phyloP scores from a whole-genome alignment of 371 early-diverging fungal genomes.

The Lichtheimia ramosa region DNA sequence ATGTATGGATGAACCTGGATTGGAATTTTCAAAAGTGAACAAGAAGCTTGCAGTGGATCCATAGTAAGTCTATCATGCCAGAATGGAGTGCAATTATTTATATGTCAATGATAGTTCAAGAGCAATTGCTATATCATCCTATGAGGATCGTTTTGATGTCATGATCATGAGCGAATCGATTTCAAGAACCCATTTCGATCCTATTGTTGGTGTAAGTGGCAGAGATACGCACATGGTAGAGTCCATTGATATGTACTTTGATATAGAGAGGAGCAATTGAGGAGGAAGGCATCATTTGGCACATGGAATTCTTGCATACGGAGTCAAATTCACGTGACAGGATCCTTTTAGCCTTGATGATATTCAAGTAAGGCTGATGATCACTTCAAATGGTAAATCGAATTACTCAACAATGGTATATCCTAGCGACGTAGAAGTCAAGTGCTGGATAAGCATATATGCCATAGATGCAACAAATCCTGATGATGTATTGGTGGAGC shows the following conservation, averaged over 20 bases:
- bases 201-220: constrained; percentile 31
- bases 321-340: constrained; percentile 17
- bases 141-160: constrained; percentile 41
- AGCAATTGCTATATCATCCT: constrained; percentile 40
- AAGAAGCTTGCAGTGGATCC: constrained; percentile 44
- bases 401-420: background rate
- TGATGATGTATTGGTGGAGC: constrained; percentile 25
- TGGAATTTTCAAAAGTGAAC: constrained; percentile 32
- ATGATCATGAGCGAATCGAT: constrained; percentile 27
- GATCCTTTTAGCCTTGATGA: constrained; percentile 28
- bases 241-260: too few relatives aligned
- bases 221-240: too few relatives aligned
- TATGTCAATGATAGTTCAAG: constrained; percentile 22
- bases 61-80: constrained; percentile 18
- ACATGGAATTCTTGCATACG: constrained; percentile 47
- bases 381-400: background rate
- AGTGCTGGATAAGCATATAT: constrained; percentile 33
- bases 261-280: constrained; percentile 27
- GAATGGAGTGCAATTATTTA: background rate
- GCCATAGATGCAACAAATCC: constrained; percentile 31
- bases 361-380: constrained; percentile 31
- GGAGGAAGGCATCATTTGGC: constrained; percentile 49
- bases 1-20: constrained; percentile 33
- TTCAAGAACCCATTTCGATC: constrained; percentile 33
- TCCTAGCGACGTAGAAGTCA: constrained; percentile 33